phyloP scores from a whole-genome alignment of 1,284 basidiomycete species.

The Phylloboletellus chloephorus region DNA sequence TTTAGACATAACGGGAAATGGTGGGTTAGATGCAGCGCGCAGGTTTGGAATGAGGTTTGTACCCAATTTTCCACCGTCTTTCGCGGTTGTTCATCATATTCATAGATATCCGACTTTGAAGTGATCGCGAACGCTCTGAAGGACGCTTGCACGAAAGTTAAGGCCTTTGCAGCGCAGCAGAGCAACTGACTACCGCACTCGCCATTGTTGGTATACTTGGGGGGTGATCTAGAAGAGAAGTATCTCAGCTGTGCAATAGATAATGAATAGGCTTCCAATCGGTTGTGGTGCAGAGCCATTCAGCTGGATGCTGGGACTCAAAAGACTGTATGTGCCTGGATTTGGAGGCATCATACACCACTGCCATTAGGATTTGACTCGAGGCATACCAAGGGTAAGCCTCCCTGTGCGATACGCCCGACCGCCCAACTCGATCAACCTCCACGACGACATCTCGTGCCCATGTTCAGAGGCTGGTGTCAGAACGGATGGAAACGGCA shows the following conservation, averaged over 20 bases:
- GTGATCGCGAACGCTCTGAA: constrained; percentile 25
- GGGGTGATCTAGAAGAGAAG: neutral
- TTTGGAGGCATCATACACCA: constrained; percentile 6
- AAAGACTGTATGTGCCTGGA: neutral
- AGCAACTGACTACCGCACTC: constrained; percentile 3
- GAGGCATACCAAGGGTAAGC: constrained; percentile 51
- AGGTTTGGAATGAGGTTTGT: constrained; percentile 71
- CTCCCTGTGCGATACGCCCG: too few species aligned
- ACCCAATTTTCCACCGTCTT: neutral
- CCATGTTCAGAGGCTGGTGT: too few species aligned
- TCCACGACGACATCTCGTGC: too few species aligned
- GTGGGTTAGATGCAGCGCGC: constrained; percentile 69
- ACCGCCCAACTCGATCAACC: too few species aligned
- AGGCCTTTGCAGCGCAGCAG: constrained; percentile 6
- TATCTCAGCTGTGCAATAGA: too few species aligned
- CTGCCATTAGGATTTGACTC: constrained; percentile 47
- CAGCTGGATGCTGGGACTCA: too few species aligned
- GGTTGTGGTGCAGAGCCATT: too few species aligned
- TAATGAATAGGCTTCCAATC: neutral
- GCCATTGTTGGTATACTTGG: neutral
- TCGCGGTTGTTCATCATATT: neutral
- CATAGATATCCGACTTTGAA: constrained; percentile 32
- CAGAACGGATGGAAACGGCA: too few species aligned
- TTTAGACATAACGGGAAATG: constrained; percentile 59
- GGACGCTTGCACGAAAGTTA: constrained; percentile 23